Percentiles rank a stretch among this genome's conserved stretches.
Conservation (phyloP, 179 eudicot species). For the Nepenthes alata region DNA sequence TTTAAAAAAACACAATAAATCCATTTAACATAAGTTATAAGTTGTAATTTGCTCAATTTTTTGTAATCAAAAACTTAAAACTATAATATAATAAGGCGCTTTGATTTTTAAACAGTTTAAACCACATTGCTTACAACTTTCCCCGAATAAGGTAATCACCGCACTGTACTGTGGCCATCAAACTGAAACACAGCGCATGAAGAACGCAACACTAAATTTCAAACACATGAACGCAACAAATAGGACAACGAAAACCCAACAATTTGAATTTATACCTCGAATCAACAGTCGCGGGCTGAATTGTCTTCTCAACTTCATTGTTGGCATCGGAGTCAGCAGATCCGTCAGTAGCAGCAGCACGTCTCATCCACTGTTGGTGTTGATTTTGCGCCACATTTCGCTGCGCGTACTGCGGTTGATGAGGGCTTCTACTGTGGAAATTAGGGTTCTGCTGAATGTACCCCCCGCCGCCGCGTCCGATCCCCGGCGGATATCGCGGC, state of each 20-base stretch:
- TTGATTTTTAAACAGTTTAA: too few species aligned
- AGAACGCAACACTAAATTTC: neutral
- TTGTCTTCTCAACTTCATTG: constrained; percentile 24
- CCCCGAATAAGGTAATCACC: too few species aligned
- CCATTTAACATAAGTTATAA: too few species aligned
- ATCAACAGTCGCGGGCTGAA: constrained; percentile 25
- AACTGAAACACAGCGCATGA: neutral
- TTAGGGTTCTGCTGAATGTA: constrained; percentile 14
- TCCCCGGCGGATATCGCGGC: constrained; percentile 29
- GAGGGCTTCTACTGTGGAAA: constrained; percentile 14
- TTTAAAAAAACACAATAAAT: too few species aligned
- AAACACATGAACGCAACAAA: too few species aligned
- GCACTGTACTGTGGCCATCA: neutral
- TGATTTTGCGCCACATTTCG: constrained; percentile 14
- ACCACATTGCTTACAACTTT: too few species aligned
- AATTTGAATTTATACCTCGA: constrained; percentile 18
- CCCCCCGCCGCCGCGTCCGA: constrained; percentile 24
- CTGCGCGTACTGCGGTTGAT: constrained; percentile 15
- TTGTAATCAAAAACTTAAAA: too few species aligned
- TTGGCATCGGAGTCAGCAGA: constrained; percentile 11
- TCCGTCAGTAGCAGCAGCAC: constrained; percentile 16
- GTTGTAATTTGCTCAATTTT: too few species aligned
- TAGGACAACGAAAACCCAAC: neutral
- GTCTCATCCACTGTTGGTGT: constrained; percentile 34
- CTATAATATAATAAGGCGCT: too few species aligned